A percentile compares a stretch with the other conserved stretches of the same genome.
These are phyloP conservation scores for Biancaea sappan DNA, from an alignment of 306 rosid genomes.

Conservation along the genomic window DNA sequence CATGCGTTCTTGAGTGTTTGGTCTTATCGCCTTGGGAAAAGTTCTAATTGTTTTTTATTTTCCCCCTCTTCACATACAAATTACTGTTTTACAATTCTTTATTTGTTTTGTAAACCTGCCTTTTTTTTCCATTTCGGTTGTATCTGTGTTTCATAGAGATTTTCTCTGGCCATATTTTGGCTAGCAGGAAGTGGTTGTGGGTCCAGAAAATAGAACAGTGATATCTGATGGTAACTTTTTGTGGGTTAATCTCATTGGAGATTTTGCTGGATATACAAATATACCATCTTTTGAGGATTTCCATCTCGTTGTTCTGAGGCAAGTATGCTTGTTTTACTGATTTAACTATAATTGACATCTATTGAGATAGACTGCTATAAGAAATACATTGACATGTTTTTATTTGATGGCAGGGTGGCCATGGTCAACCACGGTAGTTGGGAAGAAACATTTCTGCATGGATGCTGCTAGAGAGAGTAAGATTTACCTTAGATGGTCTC, in stretches of 20 bases:
- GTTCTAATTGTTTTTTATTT: not conserved
- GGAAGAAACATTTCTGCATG: slow-evolving; percentile 83
- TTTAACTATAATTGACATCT: slow-evolving; percentile 2
- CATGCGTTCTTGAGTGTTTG: not conserved
- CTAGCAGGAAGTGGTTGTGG: slow-evolving; percentile 73
- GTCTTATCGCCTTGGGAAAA: not conserved
- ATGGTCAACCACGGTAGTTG: slow-evolving; percentile 72
- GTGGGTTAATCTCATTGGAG: slow-evolving; percentile 84
- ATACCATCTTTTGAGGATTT: slow-evolving; percentile 88
- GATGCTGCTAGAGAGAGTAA: slow-evolving; percentile 94
- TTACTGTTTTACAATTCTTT: not conserved
- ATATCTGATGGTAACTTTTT: slow-evolving; percentile 71
- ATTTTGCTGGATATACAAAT: slow-evolving; percentile 81
- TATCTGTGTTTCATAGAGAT: slow-evolving; percentile 6
- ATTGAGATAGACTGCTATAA: slow-evolving; percentile 13
- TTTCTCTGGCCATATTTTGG: slow-evolving; percentile 26
- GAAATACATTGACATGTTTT: slow-evolving; percentile 12
- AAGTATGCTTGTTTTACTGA: slow-evolving; percentile 51
- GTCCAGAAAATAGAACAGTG: slow-evolving; percentile 83
- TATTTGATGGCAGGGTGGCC: slow-evolving; percentile 57
- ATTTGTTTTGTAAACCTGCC: not conserved
- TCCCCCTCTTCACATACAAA: slow-evolving; percentile 1
- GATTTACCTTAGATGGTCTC: slow-evolving; percentile 84
- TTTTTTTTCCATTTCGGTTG: not conserved
- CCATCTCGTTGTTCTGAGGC: slow-evolving; percentile 85